Conservation (phyloP, 1,284 basidiomycete genomes). For the Pisolithus thermaeus region DNA sequence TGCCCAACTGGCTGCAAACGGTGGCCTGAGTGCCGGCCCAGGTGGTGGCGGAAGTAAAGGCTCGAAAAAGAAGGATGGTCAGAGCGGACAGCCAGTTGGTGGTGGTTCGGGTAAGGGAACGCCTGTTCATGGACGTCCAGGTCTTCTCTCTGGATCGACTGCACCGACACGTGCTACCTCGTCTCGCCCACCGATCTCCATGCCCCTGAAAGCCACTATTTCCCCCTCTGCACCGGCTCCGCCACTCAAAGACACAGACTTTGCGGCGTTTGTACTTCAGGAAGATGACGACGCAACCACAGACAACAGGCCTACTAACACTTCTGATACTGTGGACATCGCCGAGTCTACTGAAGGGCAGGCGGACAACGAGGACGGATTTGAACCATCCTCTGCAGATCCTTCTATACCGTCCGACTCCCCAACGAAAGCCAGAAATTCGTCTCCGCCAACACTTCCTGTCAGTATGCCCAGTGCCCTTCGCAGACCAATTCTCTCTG, state of each 20-base stretch:
- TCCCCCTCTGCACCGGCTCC: slow-evolving; percentile 77
- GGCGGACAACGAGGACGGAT: slow-evolving; percentile 4
- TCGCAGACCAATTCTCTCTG: slow-evolving; percentile 29
- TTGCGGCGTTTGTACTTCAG: slow-evolving; percentile 61
- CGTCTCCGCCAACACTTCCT: slow-evolving; percentile 40
- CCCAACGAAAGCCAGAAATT: slow-evolving; percentile 14
- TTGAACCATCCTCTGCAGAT: background rate
- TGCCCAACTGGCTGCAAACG: slow-evolving; percentile 68
- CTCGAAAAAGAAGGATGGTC: slow-evolving; percentile 33
- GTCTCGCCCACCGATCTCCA: slow-evolving; percentile 55
- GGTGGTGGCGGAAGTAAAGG: slow-evolving; percentile 30
- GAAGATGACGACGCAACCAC: slow-evolving; percentile 42
- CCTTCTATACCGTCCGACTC: slow-evolving; percentile 6
- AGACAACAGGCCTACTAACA: background rate
- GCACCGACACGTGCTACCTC: slow-evolving; percentile 44
- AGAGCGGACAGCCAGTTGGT: slow-evolving; percentile 11
- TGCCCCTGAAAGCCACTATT: slow-evolving; percentile 64
- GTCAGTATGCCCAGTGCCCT: slow-evolving; percentile 44
- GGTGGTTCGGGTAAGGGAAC: slow-evolving; percentile 8
- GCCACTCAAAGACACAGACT: slow-evolving; percentile 68
- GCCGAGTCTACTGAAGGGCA: slow-evolving; percentile 1
- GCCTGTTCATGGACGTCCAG: slow-evolving; percentile 29
- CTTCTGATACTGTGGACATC: background rate
- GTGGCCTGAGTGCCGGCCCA: slow-evolving; percentile 26
- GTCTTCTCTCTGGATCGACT: slow-evolving; percentile 49